These are phyloP conservation scores for Salicornia ramosissima DNA, from an alignment of 148 eudicot genomes.

Conservation along the genomic window DNA sequence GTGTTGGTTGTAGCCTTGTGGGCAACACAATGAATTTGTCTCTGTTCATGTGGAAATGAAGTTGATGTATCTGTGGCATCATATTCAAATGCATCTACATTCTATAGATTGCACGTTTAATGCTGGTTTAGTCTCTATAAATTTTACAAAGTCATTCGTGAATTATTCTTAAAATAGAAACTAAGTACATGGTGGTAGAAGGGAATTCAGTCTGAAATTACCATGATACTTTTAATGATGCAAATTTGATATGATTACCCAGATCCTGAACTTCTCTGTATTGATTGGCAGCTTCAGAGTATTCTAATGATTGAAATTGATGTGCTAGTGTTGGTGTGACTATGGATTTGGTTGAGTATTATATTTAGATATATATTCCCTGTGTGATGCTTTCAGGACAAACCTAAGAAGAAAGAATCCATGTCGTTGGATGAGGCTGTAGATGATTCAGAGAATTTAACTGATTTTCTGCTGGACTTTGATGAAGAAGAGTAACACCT, in stretches of 20 bases:
- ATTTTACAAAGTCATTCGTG: background rate
- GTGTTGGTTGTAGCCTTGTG: too few species aligned
- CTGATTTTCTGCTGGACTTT: conserved; percentile 92
- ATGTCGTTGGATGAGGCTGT: conserved; percentile 82
- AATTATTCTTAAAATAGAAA: background rate
- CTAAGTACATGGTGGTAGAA: background rate
- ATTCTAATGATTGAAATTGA: background rate
- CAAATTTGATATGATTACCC: background rate
- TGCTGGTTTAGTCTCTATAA: background rate
- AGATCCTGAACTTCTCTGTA: background rate
- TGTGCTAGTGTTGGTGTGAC: background rate
- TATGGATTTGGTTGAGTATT: background rate
- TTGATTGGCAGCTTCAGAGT: background rate
- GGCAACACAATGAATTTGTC: too few species aligned
- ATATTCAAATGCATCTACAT: too few species aligned
- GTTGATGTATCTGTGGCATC: too few species aligned
- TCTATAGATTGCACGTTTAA: background rate
- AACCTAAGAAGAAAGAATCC: conserved; percentile 54
- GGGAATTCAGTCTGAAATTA: background rate
- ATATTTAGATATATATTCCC: background rate
- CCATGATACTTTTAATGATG: background rate
- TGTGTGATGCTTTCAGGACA: conserved; percentile 43
- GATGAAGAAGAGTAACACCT: conserved; percentile 61
- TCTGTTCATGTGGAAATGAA: too few species aligned
- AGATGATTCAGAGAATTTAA: conserved; percentile 89